Base-by-base conservation (phyloP, 1,284 basidiomycete species). In the Trametes pubescens region DNA sequence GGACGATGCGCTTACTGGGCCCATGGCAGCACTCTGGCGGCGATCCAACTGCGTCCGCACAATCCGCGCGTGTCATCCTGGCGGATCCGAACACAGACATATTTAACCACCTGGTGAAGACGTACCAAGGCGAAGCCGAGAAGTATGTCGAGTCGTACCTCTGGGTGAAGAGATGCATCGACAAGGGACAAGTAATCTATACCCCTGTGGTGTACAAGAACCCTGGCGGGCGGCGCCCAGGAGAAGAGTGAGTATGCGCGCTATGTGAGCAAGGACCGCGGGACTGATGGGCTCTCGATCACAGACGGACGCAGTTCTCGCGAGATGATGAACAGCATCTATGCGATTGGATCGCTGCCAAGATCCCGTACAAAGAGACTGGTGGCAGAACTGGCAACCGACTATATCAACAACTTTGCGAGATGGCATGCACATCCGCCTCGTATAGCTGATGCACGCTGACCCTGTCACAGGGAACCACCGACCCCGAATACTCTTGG, bases 121-220 rank as follows among this genome's bases (percentile, higher is more conserved):
- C 81, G 0, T 88, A 88, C 69, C 87, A 92, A 75, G 84, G 84
- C 47, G 80, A 86, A 38, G 78, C 85, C 1, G 82, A 86, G 51
- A 92, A 90, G 74, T 89, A 88, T 68, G 86, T 93, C 51, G 92
- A 93, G 67, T 89, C 89, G 16, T 87, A 89, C 70, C 76, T 90
- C 22, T 93, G 92, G 92, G 87, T 93, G 51, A 91, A 91, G 76
- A 88, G 88, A 69, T 93, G 90, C 65, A 85, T 92, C 44, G 89
- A 91, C 68, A 86, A 82, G 65, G 85, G 87, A 1, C 71, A 80
- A 10, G 79, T 91, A 21, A 75, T 82, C 44, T 92, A 86, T 67
- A 92, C 90, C 1, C 90, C 90, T 0, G 77, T 90, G 34, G 85
- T 91, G 0, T 92, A 91, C 74, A 92, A 91, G 76, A 92, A 93